Base-by-base conservation (phyloP, 2,329 filamentous ascomycete genomes). In the Pseudogymnoascus sp. region DNA sequence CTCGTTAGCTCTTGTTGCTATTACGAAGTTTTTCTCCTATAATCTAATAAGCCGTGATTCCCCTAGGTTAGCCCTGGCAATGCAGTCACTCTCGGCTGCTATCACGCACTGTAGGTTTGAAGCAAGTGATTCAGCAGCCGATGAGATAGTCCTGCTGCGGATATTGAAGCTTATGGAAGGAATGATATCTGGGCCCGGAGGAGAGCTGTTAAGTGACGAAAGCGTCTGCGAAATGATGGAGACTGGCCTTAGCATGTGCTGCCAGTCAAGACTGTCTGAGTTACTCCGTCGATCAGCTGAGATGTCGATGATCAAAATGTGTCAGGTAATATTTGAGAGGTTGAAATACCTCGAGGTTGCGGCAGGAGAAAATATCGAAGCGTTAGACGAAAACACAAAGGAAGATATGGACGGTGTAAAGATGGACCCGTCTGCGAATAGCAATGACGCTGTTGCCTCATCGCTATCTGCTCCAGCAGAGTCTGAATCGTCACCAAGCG, bases 211-310 rank as follows among this genome's bases (percentile, higher is more conserved):
- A n/a, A 95, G 92, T 61, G 94, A 99, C 68, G 92, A 97, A 75
- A 97, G 92, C 70, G 91, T 99, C 9, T 99, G 95, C 71, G 91
- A 96, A 72, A 97, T 99, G 91, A 97, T 99, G 92, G 94, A 96
- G 72, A 92, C 91, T 1, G 94, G 92, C 1, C 75, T 99, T 65
- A 96, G 91, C 70, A 97, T 99, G 78, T 99, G 94, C 77, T 99
- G 92, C 64, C 92, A 97, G 70, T 84, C 89, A 60, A 84, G 92
- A 60, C 85, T 97, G 63, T 96, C 92, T 8, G 92, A 96, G 67
- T 85, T 97, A 3, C 77, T 99, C 59, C 84, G 92, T 64, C 82
- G 92, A 64, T 95, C 92, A 18, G 94, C 94, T 1, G 94, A 99
- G 74, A 94, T 95, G 69, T 88, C 91, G 59, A 96, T 99, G 92